Evolutionary conservation across 2,329 filamentous ascomycete species (phyloP), one percentile per base, ranked within the genome.

Genomic region (Beauveria sp.): DNA sequence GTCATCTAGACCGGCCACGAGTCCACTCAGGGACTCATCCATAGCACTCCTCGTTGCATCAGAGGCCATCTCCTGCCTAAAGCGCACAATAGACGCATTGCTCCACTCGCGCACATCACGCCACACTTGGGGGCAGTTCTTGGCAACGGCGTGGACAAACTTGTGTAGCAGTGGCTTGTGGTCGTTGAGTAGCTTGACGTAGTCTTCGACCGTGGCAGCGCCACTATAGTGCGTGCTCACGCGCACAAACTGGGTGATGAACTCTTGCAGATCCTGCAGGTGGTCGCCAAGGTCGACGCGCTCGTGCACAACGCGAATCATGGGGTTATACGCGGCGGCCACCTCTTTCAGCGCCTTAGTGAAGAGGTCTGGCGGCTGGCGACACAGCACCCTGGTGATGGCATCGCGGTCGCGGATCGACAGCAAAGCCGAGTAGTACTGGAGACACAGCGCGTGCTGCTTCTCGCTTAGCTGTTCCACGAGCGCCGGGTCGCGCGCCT

Each of bases 331-430:
- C 2, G 87, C 86, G 0, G 80, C 77, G 6, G 92, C 82, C 0
- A 80, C 72, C 61, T 91, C 87, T 34, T 83, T 80, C 53, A 92
- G 75, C 1, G 84, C 80, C 9, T 84, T 80, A 0, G 90, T 92
- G n/a, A 92, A 78, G 10, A 88, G 78, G 66, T 93, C 90, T 0
- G 90, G 90, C 26, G 80, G 83, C 51, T 84, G 79, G 16, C 83
- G 82, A 71, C 90, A 93, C 16, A 92, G 74, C 0, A 85, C 81
- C 14, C 80, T 79, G 14, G 84, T 83, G 54, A 93, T 85, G 66
- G 86, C 81, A 61, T 90, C 84, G n/a, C 90, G 83, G 69, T 94
- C 90, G 41, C 85, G 84, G 9, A 90, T 82, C 0, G 86, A 86
- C 26, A 92, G 80, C n/a, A 86, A 79, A 1, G 87, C 84, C 0